Percentiles rank a stretch among this genome's conserved stretches.
phyloP scores from a whole-genome alignment of 306 rosid genomes.

The Malus sieversii region DNA sequence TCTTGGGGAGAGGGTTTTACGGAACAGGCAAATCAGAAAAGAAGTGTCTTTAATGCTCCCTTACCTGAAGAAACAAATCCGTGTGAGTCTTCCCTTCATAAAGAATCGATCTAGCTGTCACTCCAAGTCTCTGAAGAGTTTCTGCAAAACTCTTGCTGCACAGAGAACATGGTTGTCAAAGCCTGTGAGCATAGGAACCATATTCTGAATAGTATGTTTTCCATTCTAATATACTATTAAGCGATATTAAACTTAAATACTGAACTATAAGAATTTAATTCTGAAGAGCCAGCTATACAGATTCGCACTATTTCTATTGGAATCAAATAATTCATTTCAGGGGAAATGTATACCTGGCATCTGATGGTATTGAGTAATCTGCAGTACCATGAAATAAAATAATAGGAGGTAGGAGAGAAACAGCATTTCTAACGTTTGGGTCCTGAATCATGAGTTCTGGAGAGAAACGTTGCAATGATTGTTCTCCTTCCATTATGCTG shows the following conservation, averaged over 20 bases:
- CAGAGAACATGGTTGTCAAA: slow-evolving; percentile 9
- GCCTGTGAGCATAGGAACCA: neutral
- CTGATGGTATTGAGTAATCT: slow-evolving; percentile 88
- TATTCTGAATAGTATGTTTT: neutral
- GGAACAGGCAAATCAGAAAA: neutral
- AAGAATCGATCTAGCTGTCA: slow-evolving; percentile 55
- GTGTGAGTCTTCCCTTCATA: slow-evolving; percentile 88
- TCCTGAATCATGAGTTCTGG: slow-evolving; percentile 79
- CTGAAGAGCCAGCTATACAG: neutral
- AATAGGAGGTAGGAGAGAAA: slow-evolving; percentile 60
- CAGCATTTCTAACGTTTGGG: slow-evolving; percentile 53
- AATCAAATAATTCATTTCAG: slow-evolving; percentile 6
- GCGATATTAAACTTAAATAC: neutral
- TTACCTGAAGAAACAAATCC: slow-evolving; percentile 91
- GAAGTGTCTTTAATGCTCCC: neutral
- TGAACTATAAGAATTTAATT: neutral
- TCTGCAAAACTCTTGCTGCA: slow-evolving; percentile 73
- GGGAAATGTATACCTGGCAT: slow-evolving; percentile 51
- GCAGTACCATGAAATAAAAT: slow-evolving; percentile 83
- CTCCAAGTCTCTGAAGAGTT: slow-evolving; percentile 65
- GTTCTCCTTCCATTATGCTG: slow-evolving; percentile 98
- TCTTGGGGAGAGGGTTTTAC: neutral
- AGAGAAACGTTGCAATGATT: slow-evolving; percentile 65
- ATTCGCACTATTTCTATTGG: neutral
- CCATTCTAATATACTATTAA: neutral